Percentiles rank a stretch among this genome's conserved stretches.
Conservation (phyloP, 768 basidiomycete genomes). For the Paxillus involutus region DNA sequence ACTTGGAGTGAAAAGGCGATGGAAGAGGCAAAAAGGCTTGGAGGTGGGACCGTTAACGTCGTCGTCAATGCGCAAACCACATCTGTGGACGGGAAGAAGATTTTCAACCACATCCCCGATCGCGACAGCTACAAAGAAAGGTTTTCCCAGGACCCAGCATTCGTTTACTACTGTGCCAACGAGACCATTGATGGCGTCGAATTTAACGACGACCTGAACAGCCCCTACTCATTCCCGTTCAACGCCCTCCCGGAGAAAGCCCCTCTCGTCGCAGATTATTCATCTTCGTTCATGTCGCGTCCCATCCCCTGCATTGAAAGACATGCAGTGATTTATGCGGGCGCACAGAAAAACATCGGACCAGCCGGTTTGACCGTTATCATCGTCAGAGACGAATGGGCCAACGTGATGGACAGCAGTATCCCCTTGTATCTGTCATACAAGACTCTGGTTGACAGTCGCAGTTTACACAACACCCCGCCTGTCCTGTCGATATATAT, state of each 20-base stretch:
- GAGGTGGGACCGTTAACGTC: constrained; percentile 57
- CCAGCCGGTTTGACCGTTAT: constrained; percentile 91
- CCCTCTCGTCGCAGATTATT: constrained; percentile 95
- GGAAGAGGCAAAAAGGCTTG: constrained; percentile 78
- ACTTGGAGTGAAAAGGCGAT: constrained; percentile 88
- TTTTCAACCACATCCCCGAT: constrained; percentile 79
- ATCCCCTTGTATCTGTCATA: constrained; percentile 83
- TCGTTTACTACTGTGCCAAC: constrained; percentile 99
- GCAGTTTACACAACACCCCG: constrained; percentile 90
- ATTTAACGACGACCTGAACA: constrained; percentile 60
- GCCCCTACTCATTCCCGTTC: constrained; percentile 78
- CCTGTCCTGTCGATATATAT: constrained; percentile 91
- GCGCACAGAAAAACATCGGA: constrained; percentile 97
- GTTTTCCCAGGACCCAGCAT: constrained; percentile 79
- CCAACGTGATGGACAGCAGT: constrained; percentile 65
- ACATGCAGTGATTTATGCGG: constrained; percentile 94
- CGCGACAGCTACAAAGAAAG: constrained; percentile 57
- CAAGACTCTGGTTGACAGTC: constrained; percentile 74
- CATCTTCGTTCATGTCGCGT: constrained; percentile 94
- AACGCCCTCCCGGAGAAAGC: constrained; percentile 55
- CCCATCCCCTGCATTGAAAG: constrained; percentile 85
- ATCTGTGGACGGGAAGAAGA: constrained; percentile 59
- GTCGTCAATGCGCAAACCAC: constrained; percentile 67
- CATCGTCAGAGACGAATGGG: constrained; percentile 92
- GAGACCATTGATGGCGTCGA: constrained; percentile 97